These are phyloP conservation scores for Plasmodium gonderi DNA, from an alignment of 169 alveolate genomes.

Conservation along the genomic window DNA sequence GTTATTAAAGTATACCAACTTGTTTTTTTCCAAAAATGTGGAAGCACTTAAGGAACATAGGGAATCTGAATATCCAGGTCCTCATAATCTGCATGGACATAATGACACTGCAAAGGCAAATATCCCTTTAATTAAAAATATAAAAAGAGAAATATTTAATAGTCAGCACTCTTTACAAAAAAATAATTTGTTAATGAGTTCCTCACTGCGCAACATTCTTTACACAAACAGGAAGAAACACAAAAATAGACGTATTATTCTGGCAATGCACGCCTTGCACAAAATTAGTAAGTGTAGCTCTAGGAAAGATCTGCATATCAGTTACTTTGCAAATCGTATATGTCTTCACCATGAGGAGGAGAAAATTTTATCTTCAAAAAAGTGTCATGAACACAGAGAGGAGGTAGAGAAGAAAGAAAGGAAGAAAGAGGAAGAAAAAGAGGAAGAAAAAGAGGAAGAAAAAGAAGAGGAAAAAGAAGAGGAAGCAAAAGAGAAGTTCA, in stretches of 20 bases:
- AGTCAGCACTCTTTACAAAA: not conserved
- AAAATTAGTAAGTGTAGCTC: not conserved
- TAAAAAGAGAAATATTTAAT: not conserved
- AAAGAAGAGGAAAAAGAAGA: too few relatives aligned
- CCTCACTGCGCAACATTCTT: not conserved
- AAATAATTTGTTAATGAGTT: not conserved
- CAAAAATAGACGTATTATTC: not conserved
- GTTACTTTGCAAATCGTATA: not conserved
- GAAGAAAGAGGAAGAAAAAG: not conserved
- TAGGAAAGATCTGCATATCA: not conserved
- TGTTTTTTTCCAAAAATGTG: not conserved
- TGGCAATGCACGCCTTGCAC: not conserved
- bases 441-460: too few relatives aligned
- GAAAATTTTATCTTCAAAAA: too few relatives aligned
- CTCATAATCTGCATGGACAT: too few relatives aligned
- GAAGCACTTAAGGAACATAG: not conserved
- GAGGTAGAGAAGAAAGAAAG: not conserved
- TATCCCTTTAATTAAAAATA: not conserved
- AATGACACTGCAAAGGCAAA: not conserved
- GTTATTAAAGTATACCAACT: constrained; percentile 3
- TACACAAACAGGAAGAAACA: not conserved
- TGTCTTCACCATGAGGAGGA: not conserved
- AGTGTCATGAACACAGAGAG: too few relatives aligned
- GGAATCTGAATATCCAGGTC: too few relatives aligned
- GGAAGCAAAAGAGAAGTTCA: too few relatives aligned